Conservation (phyloP, 768 basidiomycete genomes). For the Xerocomus potaroensis region DNA sequence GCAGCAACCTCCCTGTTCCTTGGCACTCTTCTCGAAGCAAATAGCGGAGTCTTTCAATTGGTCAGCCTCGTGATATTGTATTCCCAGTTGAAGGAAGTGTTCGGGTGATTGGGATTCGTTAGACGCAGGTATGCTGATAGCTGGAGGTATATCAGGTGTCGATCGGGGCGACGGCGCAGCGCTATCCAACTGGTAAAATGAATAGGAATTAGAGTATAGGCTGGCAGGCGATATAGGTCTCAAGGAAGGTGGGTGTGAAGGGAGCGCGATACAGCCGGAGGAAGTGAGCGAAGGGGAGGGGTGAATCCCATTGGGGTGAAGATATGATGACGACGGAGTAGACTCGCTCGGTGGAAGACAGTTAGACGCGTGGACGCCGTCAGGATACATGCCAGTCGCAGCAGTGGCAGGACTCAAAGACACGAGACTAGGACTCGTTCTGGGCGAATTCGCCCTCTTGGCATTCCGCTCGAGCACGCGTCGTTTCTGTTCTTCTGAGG, state of each 20-base stretch:
- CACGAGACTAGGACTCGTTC: slow-evolving; percentile 5
- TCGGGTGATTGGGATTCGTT: slow-evolving; percentile 43
- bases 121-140: slow-evolving; percentile 15
- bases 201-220: slow-evolving; percentile 57
- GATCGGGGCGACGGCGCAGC: slow-evolving; percentile 36
- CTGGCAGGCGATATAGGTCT: slow-evolving; percentile 37
- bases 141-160: slow-evolving; percentile 15
- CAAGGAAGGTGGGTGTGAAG: slow-evolving; percentile 34
- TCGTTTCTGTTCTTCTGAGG: slow-evolving; percentile 38
- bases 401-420: slow-evolving; percentile 18
- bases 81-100: slow-evolving; percentile 72
- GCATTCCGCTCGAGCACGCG: slow-evolving; percentile 58
- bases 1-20: slow-evolving; percentile 70
- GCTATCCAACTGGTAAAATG: slow-evolving; percentile 58
- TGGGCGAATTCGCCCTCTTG: slow-evolving; percentile 34
- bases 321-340: slow-evolving; percentile 6
- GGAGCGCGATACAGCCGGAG: slow-evolving; percentile 14
- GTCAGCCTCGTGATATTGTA: slow-evolving; percentile 73
- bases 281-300: slow-evolving; percentile 14
- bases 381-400: slow-evolving; percentile 18
- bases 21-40: slow-evolving; percentile 77
- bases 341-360: background rate
- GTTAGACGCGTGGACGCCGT: background rate
- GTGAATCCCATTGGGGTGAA: slow-evolving; percentile 15
- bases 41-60: slow-evolving; percentile 61